A percentile compares a stretch with the other conserved stretches of the same genome.
Evolutionary conservation across 345 rosid species (phyloP).

Genomic region (Linum tenue): DNA sequence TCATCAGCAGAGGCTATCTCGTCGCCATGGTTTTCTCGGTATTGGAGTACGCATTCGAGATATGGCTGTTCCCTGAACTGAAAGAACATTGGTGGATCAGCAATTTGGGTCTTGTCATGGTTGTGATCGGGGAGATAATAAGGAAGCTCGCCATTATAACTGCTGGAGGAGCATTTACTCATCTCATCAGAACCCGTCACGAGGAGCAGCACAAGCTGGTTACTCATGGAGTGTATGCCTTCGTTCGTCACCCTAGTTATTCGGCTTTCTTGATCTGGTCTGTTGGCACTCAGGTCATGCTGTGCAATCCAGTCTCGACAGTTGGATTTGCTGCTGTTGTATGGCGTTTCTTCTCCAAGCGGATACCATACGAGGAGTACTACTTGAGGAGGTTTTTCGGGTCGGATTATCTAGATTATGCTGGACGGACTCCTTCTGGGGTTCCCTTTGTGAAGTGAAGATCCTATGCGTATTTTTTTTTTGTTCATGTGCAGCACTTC

Average conservation of each 20-base stretch:
- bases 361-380: constrained; percentile 59
- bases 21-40: constrained; percentile 47
- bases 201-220: constrained; percentile 55
- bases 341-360: constrained; percentile 51
- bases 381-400: constrained; percentile 64
- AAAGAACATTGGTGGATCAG: constrained; percentile 60
- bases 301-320: constrained; percentile 56
- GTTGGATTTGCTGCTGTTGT: constrained; percentile 47
- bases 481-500: neutral
- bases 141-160: constrained; percentile 55
- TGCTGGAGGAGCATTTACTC: constrained; percentile 65
- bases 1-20: constrained; percentile 47
- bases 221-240: constrained; percentile 43
- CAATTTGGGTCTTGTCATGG: constrained; percentile 42
- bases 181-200: constrained; percentile 40
- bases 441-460: constrained; percentile 54
- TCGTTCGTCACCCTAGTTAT: constrained; percentile 62
- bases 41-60: constrained; percentile 42
- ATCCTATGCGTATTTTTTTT: neutral
- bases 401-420: constrained; percentile 41
- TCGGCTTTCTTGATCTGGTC: constrained; percentile 63
- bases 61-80: constrained; percentile 38
- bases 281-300: constrained; percentile 68
- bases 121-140: constrained; percentile 45
- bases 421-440: constrained; percentile 46